phyloP scores from a whole-genome alignment of 352 stramenopile genomes.

The Globisporangium recalcitrans region DNA sequence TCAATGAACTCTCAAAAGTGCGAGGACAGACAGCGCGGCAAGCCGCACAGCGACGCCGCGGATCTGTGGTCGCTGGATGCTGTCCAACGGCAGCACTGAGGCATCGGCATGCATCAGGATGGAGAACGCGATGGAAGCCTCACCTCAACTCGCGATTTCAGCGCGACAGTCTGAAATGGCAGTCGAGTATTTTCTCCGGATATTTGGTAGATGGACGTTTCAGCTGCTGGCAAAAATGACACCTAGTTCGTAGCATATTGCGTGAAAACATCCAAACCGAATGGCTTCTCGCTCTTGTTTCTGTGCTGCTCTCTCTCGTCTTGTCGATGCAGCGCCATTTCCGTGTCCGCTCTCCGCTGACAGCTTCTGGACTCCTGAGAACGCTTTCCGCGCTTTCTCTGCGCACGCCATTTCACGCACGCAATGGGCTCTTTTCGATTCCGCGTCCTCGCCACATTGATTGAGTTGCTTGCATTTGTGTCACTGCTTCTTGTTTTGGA shows the following conservation, averaged over 20 bases:
- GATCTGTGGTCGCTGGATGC: too few relatives aligned
- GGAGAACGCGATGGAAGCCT: background rate
- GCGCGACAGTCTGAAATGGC: background rate
- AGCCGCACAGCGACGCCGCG: too few relatives aligned
- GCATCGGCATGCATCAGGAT: background rate
- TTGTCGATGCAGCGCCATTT: background rate
- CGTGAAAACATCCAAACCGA: too few relatives aligned
- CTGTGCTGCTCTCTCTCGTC: background rate
- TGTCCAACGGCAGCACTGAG: too few relatives aligned
- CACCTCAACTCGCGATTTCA: background rate
- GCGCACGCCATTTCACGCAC: background rate
- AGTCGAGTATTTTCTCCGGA: too few relatives aligned
- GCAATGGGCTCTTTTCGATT: background rate
- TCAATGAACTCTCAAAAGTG: too few relatives aligned
- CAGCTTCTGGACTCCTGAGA: conserved; percentile 11
- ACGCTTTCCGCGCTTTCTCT: background rate
- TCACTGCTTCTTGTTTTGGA: background rate
- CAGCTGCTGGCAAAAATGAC: too few relatives aligned
- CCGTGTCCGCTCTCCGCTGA: conserved; percentile 2
- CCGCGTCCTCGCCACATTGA: background rate
- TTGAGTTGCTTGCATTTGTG: background rate
- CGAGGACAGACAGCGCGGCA: too few relatives aligned
- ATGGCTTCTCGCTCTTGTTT: background rate
- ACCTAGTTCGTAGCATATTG: too few relatives aligned
- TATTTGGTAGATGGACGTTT: too few relatives aligned